phyloP scores from a whole-genome alignment of 2,329 filamentous ascomycete species.

The Fusarium musae region DNA sequence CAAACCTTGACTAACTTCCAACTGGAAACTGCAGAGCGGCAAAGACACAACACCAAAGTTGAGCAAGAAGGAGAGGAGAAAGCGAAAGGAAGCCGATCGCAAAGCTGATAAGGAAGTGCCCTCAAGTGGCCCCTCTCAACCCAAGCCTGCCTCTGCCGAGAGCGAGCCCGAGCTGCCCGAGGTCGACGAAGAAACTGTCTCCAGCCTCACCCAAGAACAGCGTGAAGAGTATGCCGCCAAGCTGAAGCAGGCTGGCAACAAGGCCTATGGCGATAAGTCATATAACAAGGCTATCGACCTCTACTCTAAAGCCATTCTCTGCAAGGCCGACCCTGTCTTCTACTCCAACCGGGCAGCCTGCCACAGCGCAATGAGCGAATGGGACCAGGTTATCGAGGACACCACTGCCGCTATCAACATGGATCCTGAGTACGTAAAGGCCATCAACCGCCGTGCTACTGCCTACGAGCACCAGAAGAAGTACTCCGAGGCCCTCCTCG shows the following conservation, averaged over 20 bases:
- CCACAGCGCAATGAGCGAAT: constrained; percentile 91
- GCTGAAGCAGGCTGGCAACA: constrained; percentile 95
- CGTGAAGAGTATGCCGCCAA: constrained; percentile 89
- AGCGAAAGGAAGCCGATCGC: constrained; percentile 82
- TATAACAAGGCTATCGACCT: constrained; percentile 94
- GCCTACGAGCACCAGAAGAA: constrained; percentile 94
- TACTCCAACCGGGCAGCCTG: constrained; percentile 99
- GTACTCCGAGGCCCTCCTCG: constrained; percentile 93
- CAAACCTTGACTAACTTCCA: constrained; percentile 25
- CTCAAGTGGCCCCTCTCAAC: constrained; percentile 50
- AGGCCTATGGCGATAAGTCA: constrained; percentile 93
- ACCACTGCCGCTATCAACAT: constrained; percentile 94
- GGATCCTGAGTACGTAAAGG: constrained; percentile 96
- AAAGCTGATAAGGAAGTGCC: constrained; percentile 61
- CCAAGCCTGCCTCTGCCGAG: constrained; percentile 65
- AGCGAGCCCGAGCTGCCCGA: constrained; percentile 76
- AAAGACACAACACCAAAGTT: constrained; percentile 72
- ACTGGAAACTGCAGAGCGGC: constrained; percentile 52
- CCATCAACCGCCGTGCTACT: constrained; percentile 93
- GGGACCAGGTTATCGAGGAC: constrained; percentile 96
- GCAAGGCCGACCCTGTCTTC: constrained; percentile 97
- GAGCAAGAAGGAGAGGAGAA: constrained; percentile 90
- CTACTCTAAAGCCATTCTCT: constrained; percentile 94
- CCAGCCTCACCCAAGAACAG: constrained; percentile 67
- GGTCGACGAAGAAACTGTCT: constrained; percentile 67